These are phyloP conservation scores for Xeromyces bisporus DNA, from an alignment of 495 filamentous ascomycete species.

Conservation along the genomic window DNA sequence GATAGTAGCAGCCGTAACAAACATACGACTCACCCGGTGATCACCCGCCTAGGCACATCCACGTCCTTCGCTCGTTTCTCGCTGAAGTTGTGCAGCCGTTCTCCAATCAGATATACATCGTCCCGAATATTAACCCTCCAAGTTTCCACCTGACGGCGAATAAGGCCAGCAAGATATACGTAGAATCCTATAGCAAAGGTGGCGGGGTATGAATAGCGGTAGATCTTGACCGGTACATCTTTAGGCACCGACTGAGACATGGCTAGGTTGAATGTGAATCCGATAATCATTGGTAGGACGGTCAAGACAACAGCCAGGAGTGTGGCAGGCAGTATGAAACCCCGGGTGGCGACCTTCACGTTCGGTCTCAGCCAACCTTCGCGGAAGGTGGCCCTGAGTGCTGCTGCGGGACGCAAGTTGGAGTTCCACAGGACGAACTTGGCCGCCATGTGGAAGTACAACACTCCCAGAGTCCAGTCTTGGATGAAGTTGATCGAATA, in stretches of 20 bases:
- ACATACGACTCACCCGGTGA: conserved; percentile 16
- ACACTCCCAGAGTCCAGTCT: conserved; percentile 81
- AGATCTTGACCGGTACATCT: conserved; percentile 37
- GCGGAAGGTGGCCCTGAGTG: conserved; percentile 56
- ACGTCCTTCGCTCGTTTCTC: conserved; percentile 34
- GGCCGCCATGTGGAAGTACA: conserved; percentile 77
- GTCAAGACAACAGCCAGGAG: conserved; percentile 43
- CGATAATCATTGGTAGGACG: conserved; percentile 36
- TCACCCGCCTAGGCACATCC: conserved; percentile 23
- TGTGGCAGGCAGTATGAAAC: conserved; percentile 58
- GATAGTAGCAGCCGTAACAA: too few species aligned
- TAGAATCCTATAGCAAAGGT: conserved; percentile 32
- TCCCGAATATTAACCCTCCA: conserved; percentile 80
- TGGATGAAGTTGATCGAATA: conserved; percentile 83
- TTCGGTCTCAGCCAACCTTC: conserved; percentile 74
- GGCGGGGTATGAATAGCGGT: conserved; percentile 57
- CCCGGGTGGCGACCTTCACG: conserved; percentile 57
- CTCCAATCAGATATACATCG: conserved; percentile 91
- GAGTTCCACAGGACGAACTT: conserved; percentile 49
- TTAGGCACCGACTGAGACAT: conserved; percentile 22
- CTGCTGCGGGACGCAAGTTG: conserved; percentile 50
- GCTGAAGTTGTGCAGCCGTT: conserved; percentile 84
- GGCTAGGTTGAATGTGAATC: conserved; percentile 24
- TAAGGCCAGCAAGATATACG: conserved; percentile 22
- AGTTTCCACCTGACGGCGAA: conserved; percentile 37